Base-by-base conservation (phyloP, 2,329 filamentous ascomycete species). In the Ceratocystis harringtonii region DNA sequence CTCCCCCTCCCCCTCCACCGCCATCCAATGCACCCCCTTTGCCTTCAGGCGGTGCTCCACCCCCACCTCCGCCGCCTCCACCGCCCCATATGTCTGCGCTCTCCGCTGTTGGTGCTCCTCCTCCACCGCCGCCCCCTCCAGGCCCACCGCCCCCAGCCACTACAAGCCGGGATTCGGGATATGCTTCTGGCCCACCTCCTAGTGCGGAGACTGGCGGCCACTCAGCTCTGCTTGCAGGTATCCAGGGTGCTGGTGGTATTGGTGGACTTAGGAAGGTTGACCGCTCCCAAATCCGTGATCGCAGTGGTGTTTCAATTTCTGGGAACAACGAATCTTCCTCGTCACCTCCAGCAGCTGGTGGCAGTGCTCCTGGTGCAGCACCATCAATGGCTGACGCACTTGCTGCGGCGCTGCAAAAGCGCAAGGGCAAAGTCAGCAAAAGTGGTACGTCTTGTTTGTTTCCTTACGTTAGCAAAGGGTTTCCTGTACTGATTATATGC, bases 351-450 rank as follows among this genome's bases (percentile, higher is more conserved):
- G 76, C 81, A 58, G 81, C 81, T 28, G 74, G 80, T 55, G 79
- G 80, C 19, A 72, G 79, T 19, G 74, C 78, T n/a, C 72, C 78
- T 50, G 80, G 80, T 55, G 80, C 79, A 19, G 81, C 83, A 10
- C 83, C 85, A 65, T 86, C 84, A 44, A 84, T 96, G 81, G 90
- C 90, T 25, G 90, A 88, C 77, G 92, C 90, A 61, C 77, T 96
- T 70, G 89, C 89, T 67, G 87, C 84, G 68, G 88, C 87, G 66
- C 76, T 92, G 71, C 84, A 87, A 72, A 88, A 89, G 77, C 82
- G 92, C 75, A 96, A 96, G 79, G 85, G 90, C 75, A 96, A 95
- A 80, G 92, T 96, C 74, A 90, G 89, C 77, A 87, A 89, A 74
- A 95, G 90, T 80, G 92, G 92, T 96, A 84, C 84, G 89, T 87